Evolutionary conservation across 345 rosid species (phyloP), one percentile per base, ranked within the genome.

Genomic region (Lumnitzera racemosa): DNA sequence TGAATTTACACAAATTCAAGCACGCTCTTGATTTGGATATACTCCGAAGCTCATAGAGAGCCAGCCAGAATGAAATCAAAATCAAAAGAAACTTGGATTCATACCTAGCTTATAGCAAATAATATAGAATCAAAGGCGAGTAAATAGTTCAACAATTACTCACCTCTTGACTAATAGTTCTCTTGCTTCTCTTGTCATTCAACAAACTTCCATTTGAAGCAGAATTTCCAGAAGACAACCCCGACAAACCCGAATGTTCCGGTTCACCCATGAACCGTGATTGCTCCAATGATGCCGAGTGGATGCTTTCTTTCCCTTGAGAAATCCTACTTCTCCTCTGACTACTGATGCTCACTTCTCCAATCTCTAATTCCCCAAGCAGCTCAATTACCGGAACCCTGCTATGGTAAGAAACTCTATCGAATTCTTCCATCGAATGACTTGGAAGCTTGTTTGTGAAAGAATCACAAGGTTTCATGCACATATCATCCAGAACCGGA

Each of bases 361-460:
- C 71, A 12, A 80, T 70, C 15, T 8, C 76, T 62, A 83, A 71
- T 55, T 83, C 88, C 25, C 80, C 71, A 7, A 83, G 81, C 68
- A 83, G 63, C 77, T 76, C 76, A 46, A 74, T 58, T 10, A 67
- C 57, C 13, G 80, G 85, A n/a, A 67, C 78, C 20, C 23, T 60
- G 36, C 57, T 76, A 64, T 65, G 67, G 57, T 53, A 15, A 17
- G 51, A 56, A n/a, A 46, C 67, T 55, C 46, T 25, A 0, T 52
- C 58, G 20, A 55, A 71, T 56, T 69, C 64, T 55, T 56, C 62
- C 43, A 16, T 15, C 15, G 70, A 25, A 24, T 13, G 52, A 62
- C 49, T 43, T 20, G 72, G 24, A 51, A 31, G 15, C n/a, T 69
- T 15, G 53, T 43, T 61, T 8, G n/a, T 11, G 11, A 58, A 15